Percentiles rank a stretch among this genome's conserved stretches.
Conservation (phyloP, 2,329 filamentous ascomycete species). For the Neodidymelliopsis sp. region DNA sequence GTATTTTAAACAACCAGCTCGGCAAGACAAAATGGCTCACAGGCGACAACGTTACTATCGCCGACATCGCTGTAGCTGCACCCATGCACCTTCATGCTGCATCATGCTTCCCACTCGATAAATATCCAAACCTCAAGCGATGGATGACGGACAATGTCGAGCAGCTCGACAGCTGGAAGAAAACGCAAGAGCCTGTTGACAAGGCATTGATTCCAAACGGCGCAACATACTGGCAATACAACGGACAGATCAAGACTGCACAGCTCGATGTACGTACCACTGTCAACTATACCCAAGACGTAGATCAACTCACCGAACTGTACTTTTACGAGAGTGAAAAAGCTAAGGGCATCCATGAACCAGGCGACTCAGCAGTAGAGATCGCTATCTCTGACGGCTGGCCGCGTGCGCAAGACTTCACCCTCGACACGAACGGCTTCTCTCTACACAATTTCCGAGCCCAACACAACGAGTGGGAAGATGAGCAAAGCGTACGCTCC, state of each 20-base stretch:
- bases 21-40: slow-evolving; percentile 49
- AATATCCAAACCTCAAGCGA: slow-evolving; percentile 48
- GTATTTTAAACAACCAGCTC: slow-evolving; percentile 49
- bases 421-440: slow-evolving; percentile 57
- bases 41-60: slow-evolving; percentile 50
- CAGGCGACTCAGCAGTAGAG: slow-evolving; percentile 49
- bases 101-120: slow-evolving; percentile 47
- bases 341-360: slow-evolving; percentile 52
- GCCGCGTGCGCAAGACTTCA: slow-evolving; percentile 53
- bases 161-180: slow-evolving; percentile 49
- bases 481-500: slow-evolving; percentile 51
- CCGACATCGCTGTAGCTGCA: slow-evolving; percentile 52
- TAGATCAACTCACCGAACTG: slow-evolving; percentile 51
- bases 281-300: slow-evolving; percentile 57
- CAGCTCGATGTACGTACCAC: slow-evolving; percentile 38
- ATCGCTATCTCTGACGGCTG: slow-evolving; percentile 54
- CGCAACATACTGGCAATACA: not conserved
- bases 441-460: slow-evolving; percentile 53
- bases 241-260: slow-evolving; percentile 2
- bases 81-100: slow-evolving; percentile 51
- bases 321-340: slow-evolving; percentile 52
- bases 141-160: slow-evolving; percentile 51
- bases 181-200: slow-evolving; percentile 51
- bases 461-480: slow-evolving; percentile 49
- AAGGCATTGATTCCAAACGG: slow-evolving; percentile 29